phyloP scores from a whole-genome alignment of 768 basidiomycete genomes.

The Glaciozyma antarctica region DNA sequence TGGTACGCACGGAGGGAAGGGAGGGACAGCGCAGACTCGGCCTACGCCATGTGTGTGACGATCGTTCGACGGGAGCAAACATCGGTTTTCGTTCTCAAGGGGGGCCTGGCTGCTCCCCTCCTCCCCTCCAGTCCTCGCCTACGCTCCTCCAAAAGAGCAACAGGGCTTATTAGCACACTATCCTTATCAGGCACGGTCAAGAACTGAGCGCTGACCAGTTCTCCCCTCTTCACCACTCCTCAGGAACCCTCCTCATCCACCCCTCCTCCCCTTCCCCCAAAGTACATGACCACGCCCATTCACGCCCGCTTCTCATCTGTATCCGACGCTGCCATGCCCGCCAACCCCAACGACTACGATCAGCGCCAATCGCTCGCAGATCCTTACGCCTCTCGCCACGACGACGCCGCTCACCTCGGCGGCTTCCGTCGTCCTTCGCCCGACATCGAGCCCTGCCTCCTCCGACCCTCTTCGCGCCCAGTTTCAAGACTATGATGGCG shows the following conservation, averaged over 20 bases:
- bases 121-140: neutral
- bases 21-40: no score
- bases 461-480: constrained; percentile 15
- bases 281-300: constrained; percentile 16
- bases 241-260: no score
- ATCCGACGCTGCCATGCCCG: constrained; percentile 4
- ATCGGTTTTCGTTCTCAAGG: no score
- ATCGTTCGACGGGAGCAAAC: no score
- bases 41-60: no score
- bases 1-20: no score
- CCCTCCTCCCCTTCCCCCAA: neutral
- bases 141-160: neutral
- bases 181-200: neutral
- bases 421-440: constrained; percentile 10
- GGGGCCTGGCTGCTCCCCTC: neutral
- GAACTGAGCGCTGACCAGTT: neutral
- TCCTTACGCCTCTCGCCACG: constrained; percentile 15
- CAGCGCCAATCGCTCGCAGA: neutral
- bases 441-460: constrained; percentile 19
- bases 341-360: constrained; percentile 11
- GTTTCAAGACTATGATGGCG: constrained; percentile 2
- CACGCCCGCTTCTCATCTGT: constrained; percentile 20
- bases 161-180: neutral
- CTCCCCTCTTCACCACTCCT: no score
- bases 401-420: constrained; percentile 2